phyloP scores from a whole-genome alignment of 2,329 filamentous ascomycete species.

The Emergomyces pasteurianus region DNA sequence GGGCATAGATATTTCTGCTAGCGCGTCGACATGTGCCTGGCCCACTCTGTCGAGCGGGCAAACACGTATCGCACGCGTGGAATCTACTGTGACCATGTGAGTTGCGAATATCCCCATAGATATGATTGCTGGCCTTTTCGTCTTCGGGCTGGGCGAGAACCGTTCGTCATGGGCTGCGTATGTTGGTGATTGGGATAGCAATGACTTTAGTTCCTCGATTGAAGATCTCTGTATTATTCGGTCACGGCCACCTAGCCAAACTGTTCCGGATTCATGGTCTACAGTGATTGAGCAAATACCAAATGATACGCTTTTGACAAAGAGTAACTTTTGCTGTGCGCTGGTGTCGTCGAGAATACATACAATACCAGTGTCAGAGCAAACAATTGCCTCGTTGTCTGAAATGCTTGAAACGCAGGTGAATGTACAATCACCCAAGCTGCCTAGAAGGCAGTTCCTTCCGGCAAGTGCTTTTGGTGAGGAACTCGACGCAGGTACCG shows the following conservation, averaged over 20 bases:
- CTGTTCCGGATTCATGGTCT: slow-evolving; percentile 40
- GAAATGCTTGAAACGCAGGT: slow-evolving; percentile 63
- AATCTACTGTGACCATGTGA: slow-evolving; percentile 64
- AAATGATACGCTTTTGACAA: slow-evolving; percentile 56
- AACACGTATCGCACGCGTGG: slow-evolving; percentile 57
- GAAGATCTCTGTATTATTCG: slow-evolving; percentile 42
- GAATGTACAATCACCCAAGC: slow-evolving; percentile 73
- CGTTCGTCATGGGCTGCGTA: slow-evolving; percentile 15
- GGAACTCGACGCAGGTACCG: slow-evolving; percentile 27
- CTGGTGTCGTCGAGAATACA: slow-evolving; percentile 72
- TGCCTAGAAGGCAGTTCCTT: slow-evolving; percentile 75
- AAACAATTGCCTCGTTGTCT: slow-evolving; percentile 64
- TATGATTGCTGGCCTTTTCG: slow-evolving; percentile 38
- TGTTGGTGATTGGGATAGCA: slow-evolving; percentile 14
- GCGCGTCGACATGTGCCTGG: slow-evolving; percentile 19
- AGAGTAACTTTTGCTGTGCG: slow-evolving; percentile 57
- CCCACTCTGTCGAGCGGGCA: slow-evolving; percentile 37
- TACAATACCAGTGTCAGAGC: slow-evolving; percentile 79
- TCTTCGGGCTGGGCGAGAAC: slow-evolving; percentile 13
- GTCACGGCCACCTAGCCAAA: slow-evolving; percentile 59
- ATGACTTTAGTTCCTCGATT: slow-evolving; percentile 26
- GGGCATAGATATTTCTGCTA: slow-evolving; percentile 31
- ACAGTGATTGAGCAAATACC: slow-evolving; percentile 55
- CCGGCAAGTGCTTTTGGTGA: slow-evolving; percentile 63
- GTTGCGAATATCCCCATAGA: slow-evolving; percentile 58